phyloP scores from a whole-genome alignment of 1,284 basidiomycete genomes.

The Irpex lacteus region DNA sequence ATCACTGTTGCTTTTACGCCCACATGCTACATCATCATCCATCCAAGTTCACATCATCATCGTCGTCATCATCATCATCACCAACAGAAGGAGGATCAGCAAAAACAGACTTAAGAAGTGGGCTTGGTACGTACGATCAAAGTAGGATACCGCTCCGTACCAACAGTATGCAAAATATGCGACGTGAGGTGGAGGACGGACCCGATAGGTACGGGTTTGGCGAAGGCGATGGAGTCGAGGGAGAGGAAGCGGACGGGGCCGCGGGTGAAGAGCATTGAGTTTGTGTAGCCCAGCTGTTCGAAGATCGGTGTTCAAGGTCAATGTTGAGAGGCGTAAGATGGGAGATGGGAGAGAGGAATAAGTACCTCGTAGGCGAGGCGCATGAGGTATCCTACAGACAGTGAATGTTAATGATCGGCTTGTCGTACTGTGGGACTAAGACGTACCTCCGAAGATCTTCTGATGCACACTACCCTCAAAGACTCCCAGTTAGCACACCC shows the following conservation, averaged over 20 bases:
- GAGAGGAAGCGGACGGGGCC: conserved; percentile 71
- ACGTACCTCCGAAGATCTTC: conserved; percentile 74
- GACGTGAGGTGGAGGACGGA: conserved; percentile 74
- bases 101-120: not conserved
- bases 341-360: not conserved
- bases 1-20: conserved; percentile 77
- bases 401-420: conserved; percentile 31
- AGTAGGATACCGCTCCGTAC: conserved; percentile 40
- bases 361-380: not conserved
- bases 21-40: conserved; percentile 60
- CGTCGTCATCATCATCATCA: not conserved
- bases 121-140: conserved; percentile 49
- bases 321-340: not conserved
- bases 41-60: not conserved
- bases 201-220: conserved; percentile 79
- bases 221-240: conserved; percentile 77
- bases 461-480: conserved; percentile 78
- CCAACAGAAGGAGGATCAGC: no score
- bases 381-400: not conserved
- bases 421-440: no score
- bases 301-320: not conserved
- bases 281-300: conserved; percentile 69
- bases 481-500: no score
- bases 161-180: conserved; percentile 57
- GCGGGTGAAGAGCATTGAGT: conserved; percentile 68